These are phyloP conservation scores for Hanseniaspora sp. DNA, from an alignment of 1,139 yeast genomes.

Conservation along the genomic window DNA sequence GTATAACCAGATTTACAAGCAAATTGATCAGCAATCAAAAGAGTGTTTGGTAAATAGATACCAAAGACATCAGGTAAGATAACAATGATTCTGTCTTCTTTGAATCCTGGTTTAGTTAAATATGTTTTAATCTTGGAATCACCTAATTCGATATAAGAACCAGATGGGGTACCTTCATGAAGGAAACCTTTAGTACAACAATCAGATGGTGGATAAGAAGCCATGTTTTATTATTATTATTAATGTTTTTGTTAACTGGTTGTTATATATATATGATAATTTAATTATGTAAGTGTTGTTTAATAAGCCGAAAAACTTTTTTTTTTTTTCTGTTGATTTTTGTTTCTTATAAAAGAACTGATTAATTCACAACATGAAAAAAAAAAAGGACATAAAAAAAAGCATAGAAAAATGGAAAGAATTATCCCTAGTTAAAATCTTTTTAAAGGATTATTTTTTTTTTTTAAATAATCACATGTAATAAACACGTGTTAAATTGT, in stretches of 20 bases:
- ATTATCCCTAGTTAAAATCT: no score
- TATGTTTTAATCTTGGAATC: constrained; percentile 2
- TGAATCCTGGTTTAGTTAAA: constrained; percentile 24
- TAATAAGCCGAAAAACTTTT: no score
- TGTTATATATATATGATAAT: no score
- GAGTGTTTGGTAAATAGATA: constrained; percentile 42
- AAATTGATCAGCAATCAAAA: constrained; percentile 54
- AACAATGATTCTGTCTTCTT: constrained; percentile 40
- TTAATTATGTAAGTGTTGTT: no score
- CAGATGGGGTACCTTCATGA: constrained; percentile 46
- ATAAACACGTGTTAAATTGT: no score
- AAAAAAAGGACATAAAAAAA: no score
- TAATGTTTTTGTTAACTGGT: neutral
- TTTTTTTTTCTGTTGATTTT: no score
- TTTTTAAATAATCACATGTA: no score
- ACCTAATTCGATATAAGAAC: constrained; percentile 51
- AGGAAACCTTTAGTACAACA: constrained; percentile 38
- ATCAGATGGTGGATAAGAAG: constrained; percentile 42
- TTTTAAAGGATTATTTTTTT: no score
- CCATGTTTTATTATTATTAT: constrained; percentile 32
- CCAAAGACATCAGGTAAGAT: constrained; percentile 65
- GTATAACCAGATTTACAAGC: constrained; percentile 48
- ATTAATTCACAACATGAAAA: no score
- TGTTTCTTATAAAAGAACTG: no score
- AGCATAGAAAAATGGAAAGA: no score